Conservation (phyloP, 306 rosid species). For the Corylus heterophylla region DNA sequence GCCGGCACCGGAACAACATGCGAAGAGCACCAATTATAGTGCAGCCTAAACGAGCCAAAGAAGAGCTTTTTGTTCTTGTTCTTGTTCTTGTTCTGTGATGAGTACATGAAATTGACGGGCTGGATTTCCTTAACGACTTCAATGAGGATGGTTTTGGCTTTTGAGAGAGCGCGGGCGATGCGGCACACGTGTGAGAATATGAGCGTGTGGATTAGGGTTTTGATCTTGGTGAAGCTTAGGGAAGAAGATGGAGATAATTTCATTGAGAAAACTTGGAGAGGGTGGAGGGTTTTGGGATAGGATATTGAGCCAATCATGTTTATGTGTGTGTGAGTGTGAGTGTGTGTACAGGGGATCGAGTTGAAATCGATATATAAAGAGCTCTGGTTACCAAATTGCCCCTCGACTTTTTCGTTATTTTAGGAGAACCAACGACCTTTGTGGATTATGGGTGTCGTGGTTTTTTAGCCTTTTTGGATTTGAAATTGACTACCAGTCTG, state of each 20-base stretch:
- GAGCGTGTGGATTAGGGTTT: slow-evolving; percentile 60
- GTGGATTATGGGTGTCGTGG: slow-evolving; percentile 18
- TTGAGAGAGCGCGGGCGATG: slow-evolving; percentile 51
- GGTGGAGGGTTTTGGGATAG: slow-evolving; percentile 40
- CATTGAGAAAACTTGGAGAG: slow-evolving; percentile 49
- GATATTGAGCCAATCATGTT: slow-evolving; percentile 50
- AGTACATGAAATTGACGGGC: slow-evolving; percentile 23
- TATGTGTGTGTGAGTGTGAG: neutral
- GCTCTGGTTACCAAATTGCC: slow-evolving; percentile 41
- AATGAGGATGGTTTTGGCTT: slow-evolving; percentile 44
- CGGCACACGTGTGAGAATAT: slow-evolving; percentile 61
- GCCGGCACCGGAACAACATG: slow-evolving; percentile 63
- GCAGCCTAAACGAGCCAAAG: slow-evolving; percentile 83
- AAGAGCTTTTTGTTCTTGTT: slow-evolving; percentile 44
- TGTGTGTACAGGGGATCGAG: neutral
- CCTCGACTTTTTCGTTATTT: slow-evolving; percentile 48
- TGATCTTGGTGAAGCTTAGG: slow-evolving; percentile 51
- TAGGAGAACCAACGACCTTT: slow-evolving; percentile 33
- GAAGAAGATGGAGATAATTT: slow-evolving; percentile 41
- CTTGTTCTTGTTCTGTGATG: slow-evolving; percentile 24
- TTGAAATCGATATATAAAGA: slow-evolving; percentile 29
- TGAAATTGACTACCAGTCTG: neutral
- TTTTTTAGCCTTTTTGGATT: slow-evolving; percentile 16
- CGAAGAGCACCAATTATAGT: slow-evolving; percentile 82
- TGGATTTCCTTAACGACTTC: slow-evolving; percentile 32